Conservation (phyloP, 345 rosid species). For the Cardamine chenopodiifolia region DNA sequence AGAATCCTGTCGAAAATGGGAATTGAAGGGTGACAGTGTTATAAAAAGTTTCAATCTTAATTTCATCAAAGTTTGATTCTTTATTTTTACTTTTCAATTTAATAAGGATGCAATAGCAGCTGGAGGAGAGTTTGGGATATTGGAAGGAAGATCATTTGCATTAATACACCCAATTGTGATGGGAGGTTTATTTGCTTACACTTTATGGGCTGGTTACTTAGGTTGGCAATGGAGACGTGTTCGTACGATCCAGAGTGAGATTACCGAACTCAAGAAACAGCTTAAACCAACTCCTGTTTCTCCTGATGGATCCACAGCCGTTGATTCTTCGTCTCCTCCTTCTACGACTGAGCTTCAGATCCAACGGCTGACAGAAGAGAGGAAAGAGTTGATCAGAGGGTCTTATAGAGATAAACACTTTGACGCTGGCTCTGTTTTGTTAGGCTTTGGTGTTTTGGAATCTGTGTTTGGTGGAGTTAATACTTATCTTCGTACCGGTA, state of each 20-base stretch:
- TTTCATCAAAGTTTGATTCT: background rate
- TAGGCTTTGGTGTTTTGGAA: conserved; percentile 88
- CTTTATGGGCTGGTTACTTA: conserved; percentile 71
- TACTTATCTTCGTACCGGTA: conserved; percentile 83
- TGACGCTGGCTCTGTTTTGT: conserved; percentile 80
- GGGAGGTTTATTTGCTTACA: conserved; percentile 65
- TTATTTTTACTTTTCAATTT: background rate
- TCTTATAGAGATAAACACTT: conserved; percentile 73
- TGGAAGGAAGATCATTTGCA: conserved; percentile 82
- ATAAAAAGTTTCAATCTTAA: background rate
- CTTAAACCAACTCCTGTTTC: conserved; percentile 68
- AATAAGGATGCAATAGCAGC: conserved; percentile 78
- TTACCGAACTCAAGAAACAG: conserved; percentile 73
- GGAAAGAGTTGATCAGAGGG: conserved; percentile 43
- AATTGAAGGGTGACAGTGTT: too few relatives aligned
- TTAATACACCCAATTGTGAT: conserved; percentile 72
- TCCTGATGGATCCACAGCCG: conserved; percentile 60
- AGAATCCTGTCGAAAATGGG: background rate
- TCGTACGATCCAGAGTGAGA: conserved; percentile 66
- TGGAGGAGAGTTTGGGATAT: conserved; percentile 75
- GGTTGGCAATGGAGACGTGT: conserved; percentile 99
- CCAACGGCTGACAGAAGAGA: conserved; percentile 67
- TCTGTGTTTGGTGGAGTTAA: conserved; percentile 75
- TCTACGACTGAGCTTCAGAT: conserved; percentile 61
- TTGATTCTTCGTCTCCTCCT: conserved; percentile 49